These are phyloP conservation scores for Cladosporium sp. DNA, from an alignment of 2,329 filamentous ascomycete species.

Conservation along the genomic window DNA sequence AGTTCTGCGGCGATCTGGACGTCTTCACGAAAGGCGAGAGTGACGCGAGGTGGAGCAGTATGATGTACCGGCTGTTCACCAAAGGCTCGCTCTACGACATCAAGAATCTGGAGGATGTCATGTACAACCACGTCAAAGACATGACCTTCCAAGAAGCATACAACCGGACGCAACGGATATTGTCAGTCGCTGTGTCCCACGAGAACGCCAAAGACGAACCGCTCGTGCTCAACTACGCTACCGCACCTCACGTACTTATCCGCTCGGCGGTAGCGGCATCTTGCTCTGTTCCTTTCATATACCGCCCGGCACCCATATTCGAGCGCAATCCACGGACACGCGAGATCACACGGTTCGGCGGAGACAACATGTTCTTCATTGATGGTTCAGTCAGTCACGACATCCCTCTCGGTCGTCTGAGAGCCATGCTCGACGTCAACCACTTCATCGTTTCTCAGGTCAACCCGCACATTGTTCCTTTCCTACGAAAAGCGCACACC, in stretches of 20 bases:
- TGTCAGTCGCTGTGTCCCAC: conserved; percentile 93
- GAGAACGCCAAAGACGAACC: conserved; percentile 60
- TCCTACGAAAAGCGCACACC: conserved; percentile 63
- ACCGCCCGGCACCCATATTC: conserved; percentile 69
- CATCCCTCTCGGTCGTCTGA: conserved; percentile 78
- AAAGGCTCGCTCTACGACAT: conserved; percentile 82
- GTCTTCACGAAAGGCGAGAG: conserved; percentile 62
- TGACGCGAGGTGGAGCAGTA: conserved; percentile 37
- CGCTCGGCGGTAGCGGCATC: conserved; percentile 96
- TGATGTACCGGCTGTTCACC: conserved; percentile 53
- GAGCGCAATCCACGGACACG: conserved; percentile 81
- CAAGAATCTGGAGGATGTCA: conserved; percentile 69
- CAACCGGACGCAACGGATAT: conserved; percentile 82
- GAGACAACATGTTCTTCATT: conserved; percentile 80
- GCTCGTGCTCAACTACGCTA: conserved; percentile 77
- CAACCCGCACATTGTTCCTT: conserved; percentile 87
- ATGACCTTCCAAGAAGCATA: conserved; percentile 95
- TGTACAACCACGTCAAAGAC: conserved; percentile 74
- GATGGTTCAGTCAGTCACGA: conserved; percentile 95
- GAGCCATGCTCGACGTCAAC: conserved; percentile 97
- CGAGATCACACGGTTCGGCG: conserved; percentile 45
- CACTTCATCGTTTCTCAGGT: conserved; percentile 97
- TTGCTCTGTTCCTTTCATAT: conserved; percentile 84
- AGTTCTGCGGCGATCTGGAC: conserved; percentile 72
- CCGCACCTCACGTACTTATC: conserved; percentile 87